Conservation (phyloP, 331 rosid genomes). For the Rhamnella rubrinervis region DNA sequence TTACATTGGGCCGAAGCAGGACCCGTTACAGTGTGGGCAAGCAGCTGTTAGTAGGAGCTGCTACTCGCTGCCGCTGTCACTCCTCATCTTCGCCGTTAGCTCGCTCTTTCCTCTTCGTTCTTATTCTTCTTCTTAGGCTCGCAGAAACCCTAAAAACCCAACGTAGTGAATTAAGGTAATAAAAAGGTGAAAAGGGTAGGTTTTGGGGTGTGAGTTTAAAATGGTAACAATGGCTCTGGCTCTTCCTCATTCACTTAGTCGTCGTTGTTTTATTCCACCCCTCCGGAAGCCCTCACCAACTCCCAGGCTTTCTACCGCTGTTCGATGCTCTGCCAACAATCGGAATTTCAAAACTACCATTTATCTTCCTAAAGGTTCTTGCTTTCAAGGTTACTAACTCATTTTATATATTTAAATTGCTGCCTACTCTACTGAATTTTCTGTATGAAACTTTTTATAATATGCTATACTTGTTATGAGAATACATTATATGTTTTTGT, state of each 20-base stretch:
- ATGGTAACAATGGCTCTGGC: slow-evolving; percentile 24
- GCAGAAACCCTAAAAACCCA: too few species aligned
- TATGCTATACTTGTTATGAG: too few species aligned
- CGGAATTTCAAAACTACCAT: not conserved
- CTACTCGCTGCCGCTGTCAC: too few species aligned
- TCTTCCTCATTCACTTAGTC: slow-evolving; percentile 19
- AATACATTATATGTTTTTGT: too few species aligned
- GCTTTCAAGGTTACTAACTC: not conserved
- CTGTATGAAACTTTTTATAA: not conserved
- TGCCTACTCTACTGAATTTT: not conserved
- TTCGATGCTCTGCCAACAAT: slow-evolving; percentile 24
- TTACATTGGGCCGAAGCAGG: too few species aligned
- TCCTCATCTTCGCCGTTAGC: too few species aligned
- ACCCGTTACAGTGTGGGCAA: too few species aligned
- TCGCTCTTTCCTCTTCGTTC: too few species aligned
- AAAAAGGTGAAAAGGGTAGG: too few species aligned
- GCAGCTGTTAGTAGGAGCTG: too few species aligned
- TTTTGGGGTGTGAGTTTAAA: not conserved
- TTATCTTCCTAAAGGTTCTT: not conserved
- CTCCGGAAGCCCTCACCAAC: not conserved
- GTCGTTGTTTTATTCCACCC: not conserved
- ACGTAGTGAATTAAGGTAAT: too few species aligned
- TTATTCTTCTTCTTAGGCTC: too few species aligned
- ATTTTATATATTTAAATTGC: not conserved
- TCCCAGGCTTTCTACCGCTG: not conserved